Conservation (phyloP, 345 rosid species). For the Populus pruinosa region DNA sequence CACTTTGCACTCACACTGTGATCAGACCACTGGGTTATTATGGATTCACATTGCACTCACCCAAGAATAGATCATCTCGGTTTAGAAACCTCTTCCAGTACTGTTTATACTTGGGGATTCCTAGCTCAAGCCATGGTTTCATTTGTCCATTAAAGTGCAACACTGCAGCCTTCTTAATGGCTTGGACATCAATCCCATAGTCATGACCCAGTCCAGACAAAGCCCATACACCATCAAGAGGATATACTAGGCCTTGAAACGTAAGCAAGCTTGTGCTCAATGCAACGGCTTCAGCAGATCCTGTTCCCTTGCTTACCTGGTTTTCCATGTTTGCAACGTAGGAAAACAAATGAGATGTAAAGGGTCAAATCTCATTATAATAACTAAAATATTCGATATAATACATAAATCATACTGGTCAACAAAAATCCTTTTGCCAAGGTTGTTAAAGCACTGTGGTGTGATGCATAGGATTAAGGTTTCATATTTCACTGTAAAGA, state of each 20-base stretch:
- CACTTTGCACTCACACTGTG: constrained; percentile 19
- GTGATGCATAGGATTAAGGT: neutral
- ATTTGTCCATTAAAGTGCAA: constrained; percentile 33
- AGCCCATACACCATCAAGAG: constrained; percentile 23
- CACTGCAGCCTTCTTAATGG: constrained; percentile 25
- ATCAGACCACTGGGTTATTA: constrained; percentile 21
- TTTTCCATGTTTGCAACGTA: constrained; percentile 10
- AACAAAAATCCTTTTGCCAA: neutral
- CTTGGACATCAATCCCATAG: constrained; percentile 16
- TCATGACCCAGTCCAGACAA: constrained; percentile 33
- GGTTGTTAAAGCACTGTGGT: neutral
- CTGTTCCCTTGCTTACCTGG: constrained; percentile 47
- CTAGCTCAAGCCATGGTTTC: constrained; percentile 38
- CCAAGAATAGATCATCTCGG: constrained; percentile 12
- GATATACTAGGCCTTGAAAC: constrained; percentile 21
- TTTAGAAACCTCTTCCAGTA: constrained; percentile 30
- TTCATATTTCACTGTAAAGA: neutral
- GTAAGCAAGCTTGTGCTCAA: constrained; percentile 26
- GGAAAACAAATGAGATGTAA: constrained; percentile 2
- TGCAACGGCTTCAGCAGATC: constrained; percentile 42
- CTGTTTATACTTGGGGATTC: constrained; percentile 26
- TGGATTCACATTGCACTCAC: constrained; percentile 41
- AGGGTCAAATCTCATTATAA: neutral
- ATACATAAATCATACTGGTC: neutral
- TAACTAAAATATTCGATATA: neutral